Base-by-base conservation (phyloP, 768 basidiomycete genomes). In the Mycena alexandri region DNA sequence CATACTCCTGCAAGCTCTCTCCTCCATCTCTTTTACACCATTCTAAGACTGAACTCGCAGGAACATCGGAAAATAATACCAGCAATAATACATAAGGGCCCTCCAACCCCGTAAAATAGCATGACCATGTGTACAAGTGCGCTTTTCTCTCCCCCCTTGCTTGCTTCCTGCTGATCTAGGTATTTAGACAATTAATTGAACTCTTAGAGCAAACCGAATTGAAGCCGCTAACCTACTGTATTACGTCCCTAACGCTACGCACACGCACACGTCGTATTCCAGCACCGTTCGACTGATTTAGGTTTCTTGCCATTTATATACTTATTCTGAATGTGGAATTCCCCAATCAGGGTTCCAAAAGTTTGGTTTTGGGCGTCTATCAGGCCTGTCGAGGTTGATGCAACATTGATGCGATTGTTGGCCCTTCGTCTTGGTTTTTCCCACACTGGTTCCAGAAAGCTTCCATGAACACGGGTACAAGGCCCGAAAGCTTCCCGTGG, bases 1-100 rank as follows among this genome's bases (percentile, higher is more conserved):
- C 95, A 96, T 79, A 74, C 82, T 17, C 86, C 85, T 46, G 85
- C 84, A 72, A 25, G 83, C 73, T 21, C 1, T n/a, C 2, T 17
- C 54, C 43, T 16, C 1, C 7, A 4, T 62, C 47, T 24, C 25
- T 63, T 46, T 17, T 21, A 29, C 16, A 67, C 51, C 22, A 22
- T 22, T 44, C 61, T 47, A 42, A 61, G 58, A 41, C 29, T 19
- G 19, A 5, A 17, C 24, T 51, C 46, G 17, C 53, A 86, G 86
- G 86, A 87, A 78, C 86, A 87, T 73, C 83, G 86, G 65, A 87
- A 86, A 77, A 53, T 71, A 19, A 69, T 75, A 42, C 80, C 76
- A 54, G 48, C 68, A 21, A 56, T 71, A 56, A 67, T 71, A 41
- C 71, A 65, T 61, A 69, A 54, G 55, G 42, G 52, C 59, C 71